phyloP scores from a whole-genome alignment of 2,329 filamentous ascomycete genomes.

The Penicillium palitans region DNA sequence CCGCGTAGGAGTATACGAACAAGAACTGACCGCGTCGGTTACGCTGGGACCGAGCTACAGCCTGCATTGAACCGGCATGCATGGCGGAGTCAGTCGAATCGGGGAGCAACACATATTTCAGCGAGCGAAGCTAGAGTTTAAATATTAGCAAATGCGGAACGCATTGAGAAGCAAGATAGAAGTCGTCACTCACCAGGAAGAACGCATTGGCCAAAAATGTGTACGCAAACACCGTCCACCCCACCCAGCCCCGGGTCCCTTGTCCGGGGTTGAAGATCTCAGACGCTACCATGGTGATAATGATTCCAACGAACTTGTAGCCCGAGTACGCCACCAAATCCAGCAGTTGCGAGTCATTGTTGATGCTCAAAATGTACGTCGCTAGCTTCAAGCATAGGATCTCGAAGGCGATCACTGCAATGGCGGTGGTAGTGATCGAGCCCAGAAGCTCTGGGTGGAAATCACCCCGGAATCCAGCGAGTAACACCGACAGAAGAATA shows the following conservation, averaged over 20 bases:
- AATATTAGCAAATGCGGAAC: not conserved
- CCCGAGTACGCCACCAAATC: slow-evolving; percentile 95
- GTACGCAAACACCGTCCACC: slow-evolving; percentile 87
- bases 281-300: slow-evolving; percentile 77
- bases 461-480: slow-evolving; percentile 84
- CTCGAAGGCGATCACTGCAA: slow-evolving; percentile 81
- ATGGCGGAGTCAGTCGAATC: slow-evolving; percentile 70
- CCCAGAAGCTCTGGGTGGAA: slow-evolving; percentile 95
- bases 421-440: slow-evolving; percentile 79
- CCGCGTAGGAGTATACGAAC: slow-evolving; percentile 89
- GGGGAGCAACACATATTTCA: slow-evolving; percentile 93
- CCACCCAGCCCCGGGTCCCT: slow-evolving; percentile 82
- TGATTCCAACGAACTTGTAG: slow-evolving; percentile 98
- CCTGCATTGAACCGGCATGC: slow-evolving; percentile 61
- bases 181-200: slow-evolving; percentile 69
- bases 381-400: slow-evolving; percentile 88
- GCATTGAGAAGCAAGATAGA: not conserved
- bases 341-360: slow-evolving; percentile 87
- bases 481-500: slow-evolving; percentile 85
- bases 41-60: slow-evolving; percentile 79
- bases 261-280: slow-evolving; percentile 75
- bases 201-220: slow-evolving; percentile 93
- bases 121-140: slow-evolving; percentile 72
- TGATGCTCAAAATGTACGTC: slow-evolving; percentile 91
- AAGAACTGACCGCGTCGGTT: slow-evolving; percentile 88